Evolutionary conservation across 2,329 filamentous ascomycete species (phyloP).

Genomic region (Cryphonectria parasitica): DNA sequence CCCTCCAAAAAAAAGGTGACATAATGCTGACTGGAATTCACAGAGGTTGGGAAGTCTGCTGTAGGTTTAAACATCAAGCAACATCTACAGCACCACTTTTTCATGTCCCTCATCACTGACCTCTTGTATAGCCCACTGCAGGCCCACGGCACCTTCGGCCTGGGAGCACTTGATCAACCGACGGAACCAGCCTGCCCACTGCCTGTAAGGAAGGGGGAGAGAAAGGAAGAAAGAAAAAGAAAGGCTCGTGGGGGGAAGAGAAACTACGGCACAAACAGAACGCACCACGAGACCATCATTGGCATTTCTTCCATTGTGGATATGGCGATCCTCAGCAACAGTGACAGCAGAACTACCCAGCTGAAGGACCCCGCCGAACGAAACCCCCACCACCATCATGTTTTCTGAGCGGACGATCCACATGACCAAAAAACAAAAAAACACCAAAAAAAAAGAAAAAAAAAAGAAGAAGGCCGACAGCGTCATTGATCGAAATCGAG

Average conservation of each 20-base stretch:
- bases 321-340: not conserved
- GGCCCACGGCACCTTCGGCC: slow-evolving; percentile 40
- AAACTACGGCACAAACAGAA: not conserved
- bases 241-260: not conserved
- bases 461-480: not conserved
- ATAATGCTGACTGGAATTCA: slow-evolving; percentile 17
- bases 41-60: slow-evolving; percentile 51
- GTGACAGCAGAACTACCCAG: not conserved
- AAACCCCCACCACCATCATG: not conserved
- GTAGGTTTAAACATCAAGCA: slow-evolving; percentile 42
- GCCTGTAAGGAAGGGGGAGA: slow-evolving; percentile 18
- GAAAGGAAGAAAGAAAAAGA: too few relatives aligned
- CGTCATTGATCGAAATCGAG: not conserved
- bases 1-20: not conserved
- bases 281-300: not conserved
- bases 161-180: slow-evolving; percentile 45
- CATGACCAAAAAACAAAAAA: not conserved
- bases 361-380: not conserved
- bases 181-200: slow-evolving; percentile 35
- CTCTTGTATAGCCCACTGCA: slow-evolving; percentile 41
- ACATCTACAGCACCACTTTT: slow-evolving; percentile 34
- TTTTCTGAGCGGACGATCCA: not conserved
- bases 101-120: slow-evolving; percentile 29
- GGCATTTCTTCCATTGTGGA: not conserved
- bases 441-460: not conserved